These are phyloP conservation scores for Chernovozyma aurita DNA, from an alignment of 1,139 yeast species.

Conservation along the genomic window DNA sequence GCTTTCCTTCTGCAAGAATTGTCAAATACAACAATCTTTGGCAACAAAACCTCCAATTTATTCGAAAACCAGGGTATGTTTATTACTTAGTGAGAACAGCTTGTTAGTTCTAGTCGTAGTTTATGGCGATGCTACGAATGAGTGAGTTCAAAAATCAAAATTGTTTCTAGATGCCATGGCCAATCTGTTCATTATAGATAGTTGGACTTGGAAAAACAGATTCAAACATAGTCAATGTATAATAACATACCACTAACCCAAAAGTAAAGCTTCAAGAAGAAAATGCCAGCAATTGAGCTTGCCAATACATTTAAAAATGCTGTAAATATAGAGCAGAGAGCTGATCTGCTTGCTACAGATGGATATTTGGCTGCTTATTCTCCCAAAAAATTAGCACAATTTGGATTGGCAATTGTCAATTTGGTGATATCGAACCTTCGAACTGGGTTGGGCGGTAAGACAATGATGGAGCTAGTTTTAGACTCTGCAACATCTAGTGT, in stretches of 20 bases:
- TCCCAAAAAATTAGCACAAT: conserved; percentile 58
- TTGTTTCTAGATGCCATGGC: conserved; percentile 19
- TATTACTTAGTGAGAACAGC: conserved; percentile 2
- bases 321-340: conserved; percentile 51
- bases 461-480: conserved; percentile 58
- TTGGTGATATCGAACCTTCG: conserved; percentile 54
- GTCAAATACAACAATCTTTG: too few species aligned
- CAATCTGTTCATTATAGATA: conserved; percentile 7
- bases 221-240: conserved; percentile 17
- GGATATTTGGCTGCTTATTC: conserved; percentile 47
- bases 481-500: conserved; percentile 50
- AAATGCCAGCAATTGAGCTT: conserved; percentile 13
- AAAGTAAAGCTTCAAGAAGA: background rate
- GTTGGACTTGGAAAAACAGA: conserved; percentile 27
- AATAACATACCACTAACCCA: background rate
- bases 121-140: background rate
- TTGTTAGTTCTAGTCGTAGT: conserved; percentile 1
- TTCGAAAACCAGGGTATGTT: conserved; percentile 1
- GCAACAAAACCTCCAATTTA: too few species aligned
- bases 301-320: conserved; percentile 47
- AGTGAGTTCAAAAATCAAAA: conserved; percentile 12
- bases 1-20: too few species aligned
- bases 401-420: conserved; percentile 75
- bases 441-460: conserved; percentile 80
- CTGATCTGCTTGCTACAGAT: conserved; percentile 55